phyloP scores from a whole-genome alignment of 208 protist genomes.

The Porcisia hertigi region DNA sequence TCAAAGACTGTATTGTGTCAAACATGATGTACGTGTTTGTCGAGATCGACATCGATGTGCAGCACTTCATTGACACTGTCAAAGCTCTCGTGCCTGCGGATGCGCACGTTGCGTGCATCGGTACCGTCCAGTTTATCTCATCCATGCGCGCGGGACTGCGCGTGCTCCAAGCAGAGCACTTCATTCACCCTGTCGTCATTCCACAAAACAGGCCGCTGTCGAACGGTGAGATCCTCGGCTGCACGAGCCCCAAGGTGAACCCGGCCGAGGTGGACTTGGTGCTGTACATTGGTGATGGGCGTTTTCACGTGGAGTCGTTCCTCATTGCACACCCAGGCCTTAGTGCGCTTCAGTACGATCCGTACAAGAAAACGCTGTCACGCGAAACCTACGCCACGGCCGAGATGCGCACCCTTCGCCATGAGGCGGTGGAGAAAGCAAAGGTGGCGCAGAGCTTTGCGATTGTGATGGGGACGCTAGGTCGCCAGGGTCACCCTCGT shows the following conservation, averaged over 20 bases:
- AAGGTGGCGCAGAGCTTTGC: conserved; percentile 89
- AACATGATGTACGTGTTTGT: conserved; percentile 99
- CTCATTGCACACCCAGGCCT: conserved; percentile 97
- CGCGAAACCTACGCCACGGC: conserved; percentile 93
- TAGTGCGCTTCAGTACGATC: conserved; percentile 94
- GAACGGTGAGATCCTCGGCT: conserved; percentile 98
- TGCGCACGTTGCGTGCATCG: conserved; percentile 89
- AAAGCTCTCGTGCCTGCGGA: conserved; percentile 83
- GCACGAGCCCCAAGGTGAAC: conserved; percentile 96
- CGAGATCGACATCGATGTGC: conserved; percentile 97
- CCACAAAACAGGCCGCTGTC: conserved; percentile 97
- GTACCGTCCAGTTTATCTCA: conserved; percentile 98
- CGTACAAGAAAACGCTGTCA: conserved; percentile 95
- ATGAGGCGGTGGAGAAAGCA: conserved; percentile 77
- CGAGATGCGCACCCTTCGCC: conserved; percentile 91
- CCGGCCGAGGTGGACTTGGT: conserved; percentile 66
- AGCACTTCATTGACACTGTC: conserved; percentile 97
- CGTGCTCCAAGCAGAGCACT: conserved; percentile 79
- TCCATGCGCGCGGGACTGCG: conserved; percentile 89
- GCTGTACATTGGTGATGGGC: conserved; percentile 97
- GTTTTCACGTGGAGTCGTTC: conserved; percentile 99
- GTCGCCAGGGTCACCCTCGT: conserved; percentile 95
- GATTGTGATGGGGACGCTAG: conserved; percentile 97
- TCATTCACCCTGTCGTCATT: conserved; percentile 80
- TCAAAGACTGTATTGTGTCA: conserved; percentile 89